phyloP scores from a whole-genome alignment of 169 alveolate genomes.

The Cytauxzoon felis region DNA sequence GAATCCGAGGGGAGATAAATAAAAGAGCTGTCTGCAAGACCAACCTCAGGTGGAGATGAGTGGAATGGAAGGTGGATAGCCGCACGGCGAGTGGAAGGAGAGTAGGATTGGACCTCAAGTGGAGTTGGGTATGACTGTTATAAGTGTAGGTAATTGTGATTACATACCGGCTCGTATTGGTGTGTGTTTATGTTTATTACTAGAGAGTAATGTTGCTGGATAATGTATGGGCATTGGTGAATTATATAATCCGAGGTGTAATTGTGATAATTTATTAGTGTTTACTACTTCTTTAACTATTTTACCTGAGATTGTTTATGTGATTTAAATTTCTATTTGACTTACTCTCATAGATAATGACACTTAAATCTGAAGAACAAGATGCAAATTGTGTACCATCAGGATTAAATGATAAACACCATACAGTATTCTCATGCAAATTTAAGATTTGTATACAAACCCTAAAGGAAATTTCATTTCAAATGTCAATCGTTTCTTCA shows the following conservation, averaged over 20 bases:
- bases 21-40: too few relatives aligned
- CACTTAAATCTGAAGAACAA: slow-evolving; percentile 62
- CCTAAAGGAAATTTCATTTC: slow-evolving; percentile 7
- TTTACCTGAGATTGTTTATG: slow-evolving; percentile 4
- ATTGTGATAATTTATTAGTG: not conserved
- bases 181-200: not conserved
- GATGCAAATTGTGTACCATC: slow-evolving; percentile 68
- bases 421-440: slow-evolving; percentile 65
- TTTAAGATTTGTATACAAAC: slow-evolving; percentile 65
- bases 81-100: too few relatives aligned
- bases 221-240: too few relatives aligned
- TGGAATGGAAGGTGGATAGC: too few relatives aligned
- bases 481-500: not conserved
- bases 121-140: not conserved
- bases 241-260: too few relatives aligned
- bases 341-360: slow-evolving; percentile 48
- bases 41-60: too few relatives aligned
- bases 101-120: too few relatives aligned
- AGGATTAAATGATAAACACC: slow-evolving; percentile 66
- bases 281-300: not conserved
- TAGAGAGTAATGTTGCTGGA: too few relatives aligned
- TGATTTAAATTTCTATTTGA: not conserved
- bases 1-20: too few relatives aligned
- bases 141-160: not conserved
- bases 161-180: slow-evolving; percentile 14